phyloP scores from a whole-genome alignment of 495 filamentous ascomycete genomes.

The Diplogelasinospora grovesii region DNA sequence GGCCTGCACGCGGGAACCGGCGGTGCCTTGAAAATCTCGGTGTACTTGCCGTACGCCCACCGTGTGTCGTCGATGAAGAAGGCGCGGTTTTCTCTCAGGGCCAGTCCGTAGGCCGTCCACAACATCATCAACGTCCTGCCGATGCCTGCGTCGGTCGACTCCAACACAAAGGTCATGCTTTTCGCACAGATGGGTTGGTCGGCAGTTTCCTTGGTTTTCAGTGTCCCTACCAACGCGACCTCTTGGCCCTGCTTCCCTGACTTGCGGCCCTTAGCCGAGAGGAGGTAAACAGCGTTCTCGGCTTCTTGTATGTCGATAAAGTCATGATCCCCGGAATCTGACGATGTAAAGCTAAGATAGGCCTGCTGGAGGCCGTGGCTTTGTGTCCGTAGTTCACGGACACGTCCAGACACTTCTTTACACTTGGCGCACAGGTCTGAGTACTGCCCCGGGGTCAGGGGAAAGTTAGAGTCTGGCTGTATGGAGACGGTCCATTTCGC shows the following conservation, averaged over 20 bases:
- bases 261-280: slow-evolving; percentile 19
- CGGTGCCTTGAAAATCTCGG: slow-evolving; percentile 56
- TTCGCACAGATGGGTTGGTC: slow-evolving; percentile 51
- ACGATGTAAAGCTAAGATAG: slow-evolving; percentile 46
- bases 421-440: slow-evolving; percentile 53
- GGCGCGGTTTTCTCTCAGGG: slow-evolving; percentile 56
- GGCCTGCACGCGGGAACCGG: slow-evolving; percentile 50
- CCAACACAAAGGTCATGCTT: slow-evolving; percentile 64
- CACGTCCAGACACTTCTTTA: slow-evolving; percentile 44
- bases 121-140: slow-evolving; percentile 63
- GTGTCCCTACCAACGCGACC: too few relatives aligned
- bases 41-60: slow-evolving; percentile 70
- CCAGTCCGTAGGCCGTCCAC: slow-evolving; percentile 72
- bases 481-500: slow-evolving; percentile 67
- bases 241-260: slow-evolving; percentile 17
- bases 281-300: slow-evolving; percentile 49
- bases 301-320: slow-evolving; percentile 65
- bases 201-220: slow-evolving; percentile 26
- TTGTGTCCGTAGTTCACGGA: slow-evolving; percentile 39
- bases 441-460: slow-evolving; percentile 53
- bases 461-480: slow-evolving; percentile 50
- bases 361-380: slow-evolving; percentile 29
- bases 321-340: slow-evolving; percentile 51
- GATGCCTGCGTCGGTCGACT: slow-evolving; percentile 59
- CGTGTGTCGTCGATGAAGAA: slow-evolving; percentile 73